Percentiles rank a stretch among this genome's conserved stretches.
Evolutionary conservation across 306 rosid species (phyloP).

Genomic region (Nissolia schottii): DNA sequence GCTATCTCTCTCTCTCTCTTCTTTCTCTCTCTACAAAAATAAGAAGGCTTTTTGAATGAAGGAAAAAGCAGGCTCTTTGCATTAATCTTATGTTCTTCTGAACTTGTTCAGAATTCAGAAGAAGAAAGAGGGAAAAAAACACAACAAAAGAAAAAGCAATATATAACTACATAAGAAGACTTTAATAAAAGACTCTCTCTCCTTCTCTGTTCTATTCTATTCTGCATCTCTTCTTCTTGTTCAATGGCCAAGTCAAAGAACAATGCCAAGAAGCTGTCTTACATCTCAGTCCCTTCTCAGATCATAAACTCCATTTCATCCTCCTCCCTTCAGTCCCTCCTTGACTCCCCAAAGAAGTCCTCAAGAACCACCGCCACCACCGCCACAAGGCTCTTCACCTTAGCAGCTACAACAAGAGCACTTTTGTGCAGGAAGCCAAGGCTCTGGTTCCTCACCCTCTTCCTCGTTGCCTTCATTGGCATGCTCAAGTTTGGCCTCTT

Average conservation of each 20-base stretch:
- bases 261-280: slow-evolving; percentile 55
- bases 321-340: slow-evolving; percentile 78
- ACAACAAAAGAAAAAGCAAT: not conserved
- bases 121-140: not conserved
- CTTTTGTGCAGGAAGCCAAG: slow-evolving; percentile 40
- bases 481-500: slow-evolving; percentile 55
- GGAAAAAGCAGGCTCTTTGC: not conserved
- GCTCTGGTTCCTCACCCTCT: slow-evolving; percentile 53
- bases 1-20: slow-evolving; percentile 27
- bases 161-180: too few relatives aligned
- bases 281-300: slow-evolving; percentile 96
- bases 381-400: slow-evolving; percentile 23
- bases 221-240: not conserved
- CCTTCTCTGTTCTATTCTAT: not conserved
- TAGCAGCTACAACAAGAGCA: slow-evolving; percentile 15
- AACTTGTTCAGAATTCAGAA: too few relatives aligned
- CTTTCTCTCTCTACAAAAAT: not conserved
- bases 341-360: slow-evolving; percentile 76
- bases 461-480: slow-evolving; percentile 56
- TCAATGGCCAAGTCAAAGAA: slow-evolving; percentile 75
- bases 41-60: not conserved
- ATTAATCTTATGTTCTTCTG: too few relatives aligned
- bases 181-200: not conserved
- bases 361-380: slow-evolving; percentile 43
- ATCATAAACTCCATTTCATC: slow-evolving; percentile 79